These are phyloP conservation scores for Mycosarcoma mackinlayi DNA, from an alignment of 1,284 basidiomycete genomes.

Conservation along the genomic window DNA sequence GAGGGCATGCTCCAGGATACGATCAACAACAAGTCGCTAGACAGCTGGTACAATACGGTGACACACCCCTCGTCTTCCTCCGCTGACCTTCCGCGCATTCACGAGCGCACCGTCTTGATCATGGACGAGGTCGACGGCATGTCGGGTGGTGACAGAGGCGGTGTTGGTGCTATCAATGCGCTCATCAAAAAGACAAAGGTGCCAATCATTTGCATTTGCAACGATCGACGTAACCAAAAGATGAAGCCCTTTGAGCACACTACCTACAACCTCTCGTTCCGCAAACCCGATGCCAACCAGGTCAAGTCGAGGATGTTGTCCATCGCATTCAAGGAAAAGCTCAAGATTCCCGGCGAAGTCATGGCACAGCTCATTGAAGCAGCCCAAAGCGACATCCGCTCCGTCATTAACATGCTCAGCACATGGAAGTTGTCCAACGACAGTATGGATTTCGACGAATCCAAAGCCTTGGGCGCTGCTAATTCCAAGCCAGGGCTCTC, in stretches of 20 bases:
- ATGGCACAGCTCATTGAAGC: constrained; percentile 90
- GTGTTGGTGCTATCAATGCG: constrained; percentile 89
- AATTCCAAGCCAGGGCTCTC: constrained; percentile 83
- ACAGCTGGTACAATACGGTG: constrained; percentile 78
- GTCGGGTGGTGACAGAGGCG: constrained; percentile 96
- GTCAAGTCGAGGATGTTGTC: constrained; percentile 75
- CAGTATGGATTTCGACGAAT: constrained; percentile 73
- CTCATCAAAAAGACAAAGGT: constrained; percentile 96
- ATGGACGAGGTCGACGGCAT: constrained; percentile 99
- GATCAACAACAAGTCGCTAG: constrained; percentile 77
- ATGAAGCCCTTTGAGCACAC: constrained; percentile 85
- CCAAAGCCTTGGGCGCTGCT: constrained; percentile 80
- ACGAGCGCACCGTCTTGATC: constrained; percentile 85
- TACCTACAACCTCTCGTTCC: constrained; percentile 76
- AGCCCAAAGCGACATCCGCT: constrained; percentile 92
- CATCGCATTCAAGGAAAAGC: constrained; percentile 76
- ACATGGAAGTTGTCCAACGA: constrained; percentile 77
- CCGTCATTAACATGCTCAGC: constrained; percentile 96
- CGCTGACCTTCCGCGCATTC: constrained; percentile 72
- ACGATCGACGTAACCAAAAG: constrained; percentile 86
- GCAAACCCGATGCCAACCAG: constrained; percentile 57
- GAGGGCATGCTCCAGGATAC: constrained; percentile 74
- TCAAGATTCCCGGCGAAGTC: constrained; percentile 89
- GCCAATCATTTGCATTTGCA: constrained; percentile 97
- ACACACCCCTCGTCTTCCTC: constrained; percentile 6